Evolutionary conservation across 768 basidiomycete species (phyloP).

Genomic region (Pleurotus giganteus): DNA sequence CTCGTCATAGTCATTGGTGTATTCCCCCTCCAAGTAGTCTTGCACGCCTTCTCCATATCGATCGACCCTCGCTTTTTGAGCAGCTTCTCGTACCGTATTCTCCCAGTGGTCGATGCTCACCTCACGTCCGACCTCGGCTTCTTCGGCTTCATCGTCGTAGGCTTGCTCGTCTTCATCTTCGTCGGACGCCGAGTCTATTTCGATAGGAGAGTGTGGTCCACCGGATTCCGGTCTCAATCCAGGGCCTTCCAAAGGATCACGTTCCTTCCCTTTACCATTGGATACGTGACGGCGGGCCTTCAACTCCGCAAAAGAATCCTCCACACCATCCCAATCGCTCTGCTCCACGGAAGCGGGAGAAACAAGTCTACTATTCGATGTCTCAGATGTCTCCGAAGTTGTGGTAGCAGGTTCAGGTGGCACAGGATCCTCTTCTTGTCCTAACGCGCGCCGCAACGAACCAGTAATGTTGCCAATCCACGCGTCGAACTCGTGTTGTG

Average conservation of each 20-base stretch:
- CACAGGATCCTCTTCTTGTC: slow-evolving; percentile 34
- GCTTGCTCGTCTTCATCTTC: slow-evolving; percentile 18
- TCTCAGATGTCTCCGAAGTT: slow-evolving; percentile 13
- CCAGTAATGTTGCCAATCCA: slow-evolving; percentile 67
- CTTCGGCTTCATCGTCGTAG: slow-evolving; percentile 18
- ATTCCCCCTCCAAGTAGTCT: slow-evolving; percentile 13
- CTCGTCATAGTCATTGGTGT: slow-evolving; percentile 4
- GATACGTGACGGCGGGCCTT: slow-evolving; percentile 38
- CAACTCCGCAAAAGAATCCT: slow-evolving; percentile 58
- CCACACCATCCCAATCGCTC: slow-evolving; percentile 32
- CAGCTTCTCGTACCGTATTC: slow-evolving; percentile 3
- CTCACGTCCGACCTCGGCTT: not conserved
- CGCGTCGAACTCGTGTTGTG: slow-evolving; percentile 64
- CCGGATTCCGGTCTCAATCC: slow-evolving; percentile 40
- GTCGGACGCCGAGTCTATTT: slow-evolving; percentile 38
- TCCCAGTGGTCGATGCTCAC: slow-evolving; percentile 8
- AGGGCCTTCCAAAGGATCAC: slow-evolving; percentile 61
- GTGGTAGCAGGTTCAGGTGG: slow-evolving; percentile 13
- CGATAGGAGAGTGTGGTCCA: slow-evolving; percentile 43
- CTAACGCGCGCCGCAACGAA: slow-evolving; percentile 56
- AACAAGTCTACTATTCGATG: slow-evolving; percentile 17
- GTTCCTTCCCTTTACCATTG: slow-evolving; percentile 52
- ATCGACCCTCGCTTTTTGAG: slow-evolving; percentile 10
- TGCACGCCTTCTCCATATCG: slow-evolving; percentile 14
- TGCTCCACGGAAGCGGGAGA: slow-evolving; percentile 18